A percentile compares a stretch with the other conserved stretches of the same genome.
Conservation (phyloP, 2,329 filamentous ascomycete species). For the Scedosporium dehoogii region DNA sequence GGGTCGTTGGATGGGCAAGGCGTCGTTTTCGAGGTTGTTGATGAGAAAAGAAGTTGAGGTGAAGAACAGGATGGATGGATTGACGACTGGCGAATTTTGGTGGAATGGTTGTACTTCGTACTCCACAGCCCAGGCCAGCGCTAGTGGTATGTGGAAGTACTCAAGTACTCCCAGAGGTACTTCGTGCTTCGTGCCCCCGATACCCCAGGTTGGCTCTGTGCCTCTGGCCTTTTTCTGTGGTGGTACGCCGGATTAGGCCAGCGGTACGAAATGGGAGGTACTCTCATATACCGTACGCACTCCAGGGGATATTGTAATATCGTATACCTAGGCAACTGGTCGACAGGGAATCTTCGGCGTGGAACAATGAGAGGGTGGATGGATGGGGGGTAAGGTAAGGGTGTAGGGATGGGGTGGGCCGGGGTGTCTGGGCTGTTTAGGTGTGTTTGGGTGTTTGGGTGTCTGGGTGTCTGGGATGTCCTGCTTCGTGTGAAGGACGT, state of each 20-base stretch:
- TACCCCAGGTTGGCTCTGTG: not conserved
- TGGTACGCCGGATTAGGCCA: not conserved
- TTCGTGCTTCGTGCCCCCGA: no score
- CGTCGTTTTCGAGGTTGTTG: conserved; percentile 3
- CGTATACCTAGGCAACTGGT: not conserved
- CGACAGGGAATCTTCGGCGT: not conserved
- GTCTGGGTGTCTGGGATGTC: not conserved
- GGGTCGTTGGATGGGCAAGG: not conserved
- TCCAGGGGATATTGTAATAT: no score
- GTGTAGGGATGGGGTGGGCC: not conserved
- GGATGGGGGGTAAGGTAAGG: not conserved
- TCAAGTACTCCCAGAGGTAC: not conserved
- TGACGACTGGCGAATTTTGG: conserved; percentile 7
- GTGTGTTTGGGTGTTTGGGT: not conserved
- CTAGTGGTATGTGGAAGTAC: not conserved
- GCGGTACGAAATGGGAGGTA: not conserved
- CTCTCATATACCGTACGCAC: not conserved
- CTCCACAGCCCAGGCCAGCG: conserved; percentile 1
- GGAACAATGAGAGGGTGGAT: conserved; percentile 1
- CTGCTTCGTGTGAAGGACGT: not conserved
- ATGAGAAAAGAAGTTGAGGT: conserved; percentile 3
- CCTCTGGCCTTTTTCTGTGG: not conserved
- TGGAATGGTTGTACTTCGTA: conserved; percentile 4
- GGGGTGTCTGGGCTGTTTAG: not conserved
- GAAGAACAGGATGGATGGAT: conserved; percentile 6